phyloP scores from a whole-genome alignment of 192 early-diverging fungal species.

The Mortierella antarctica region DNA sequence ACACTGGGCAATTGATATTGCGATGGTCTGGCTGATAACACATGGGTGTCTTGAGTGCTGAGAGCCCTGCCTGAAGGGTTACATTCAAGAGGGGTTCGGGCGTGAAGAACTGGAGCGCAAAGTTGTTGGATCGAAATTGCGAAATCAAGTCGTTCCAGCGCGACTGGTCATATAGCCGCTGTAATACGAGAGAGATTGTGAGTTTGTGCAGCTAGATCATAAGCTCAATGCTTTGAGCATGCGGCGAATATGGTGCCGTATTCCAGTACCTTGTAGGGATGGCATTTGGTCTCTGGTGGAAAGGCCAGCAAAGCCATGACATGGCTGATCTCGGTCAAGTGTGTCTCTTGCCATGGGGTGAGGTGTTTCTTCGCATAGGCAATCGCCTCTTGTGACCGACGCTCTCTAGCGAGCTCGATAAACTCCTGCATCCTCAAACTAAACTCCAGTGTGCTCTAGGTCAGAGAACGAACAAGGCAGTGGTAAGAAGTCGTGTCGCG shows the following conservation, averaged over 20 bases:
- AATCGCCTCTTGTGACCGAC: conserved; percentile 79
- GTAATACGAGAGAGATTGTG: neutral
- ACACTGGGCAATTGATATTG: conserved; percentile 97
- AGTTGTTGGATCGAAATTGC: conserved; percentile 89
- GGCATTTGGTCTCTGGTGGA: conserved; percentile 76
- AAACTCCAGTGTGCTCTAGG: conserved; percentile 95
- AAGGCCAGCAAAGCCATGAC: conserved; percentile 94
- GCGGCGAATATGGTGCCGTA: neutral
- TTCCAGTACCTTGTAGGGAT: conserved; percentile 77
- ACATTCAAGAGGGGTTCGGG: conserved; percentile 86
- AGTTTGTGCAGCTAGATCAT: neutral
- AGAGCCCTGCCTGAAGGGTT: conserved; percentile 94
- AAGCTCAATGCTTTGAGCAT: neutral
- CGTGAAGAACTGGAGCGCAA: conserved; percentile 89
- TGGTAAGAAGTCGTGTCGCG: neutral
- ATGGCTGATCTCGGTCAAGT: conserved; percentile 85
- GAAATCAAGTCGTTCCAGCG: conserved; percentile 84
- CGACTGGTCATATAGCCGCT: conserved; percentile 73
- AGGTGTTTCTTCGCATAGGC: conserved; percentile 89
- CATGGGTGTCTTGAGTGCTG: conserved; percentile 91
- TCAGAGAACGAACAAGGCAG: neutral
- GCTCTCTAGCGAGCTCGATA: conserved; percentile 84
- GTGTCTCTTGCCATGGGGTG: conserved; percentile 77
- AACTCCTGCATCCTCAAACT: conserved; percentile 95
- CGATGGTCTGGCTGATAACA: conserved; percentile 81